These are phyloP conservation scores for Penicillium salamii DNA, from an alignment of 495 filamentous ascomycete species.

Conservation along the genomic window DNA sequence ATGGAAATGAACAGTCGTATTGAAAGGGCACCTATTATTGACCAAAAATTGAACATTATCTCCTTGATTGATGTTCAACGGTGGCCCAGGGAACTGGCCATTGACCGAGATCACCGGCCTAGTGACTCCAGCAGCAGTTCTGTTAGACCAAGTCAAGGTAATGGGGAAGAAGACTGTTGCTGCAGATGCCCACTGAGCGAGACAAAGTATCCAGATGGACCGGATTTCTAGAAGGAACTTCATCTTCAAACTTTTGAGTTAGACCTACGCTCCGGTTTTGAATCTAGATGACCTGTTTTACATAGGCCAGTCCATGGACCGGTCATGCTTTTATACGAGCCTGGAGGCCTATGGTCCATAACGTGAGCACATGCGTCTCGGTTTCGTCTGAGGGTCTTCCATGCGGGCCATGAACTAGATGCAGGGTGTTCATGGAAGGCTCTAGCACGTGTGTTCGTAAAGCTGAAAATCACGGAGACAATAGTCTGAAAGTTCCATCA, in stretches of 20 bases:
- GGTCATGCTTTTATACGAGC: background rate
- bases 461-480: background rate
- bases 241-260: conserved; percentile 3
- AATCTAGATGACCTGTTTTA: background rate
- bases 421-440: background rate
- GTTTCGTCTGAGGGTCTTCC: background rate
- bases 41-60: conserved; percentile 61
- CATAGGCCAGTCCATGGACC: background rate
- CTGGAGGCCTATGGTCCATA: background rate
- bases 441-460: background rate
- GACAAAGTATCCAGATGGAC: conserved; percentile 10
- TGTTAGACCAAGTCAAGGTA: conserved; percentile 30
- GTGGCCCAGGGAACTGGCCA: conserved; percentile 57
- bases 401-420: background rate
- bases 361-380: background rate
- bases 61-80: conserved; percentile 57
- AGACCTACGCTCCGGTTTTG: background rate
- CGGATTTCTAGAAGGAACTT: conserved; percentile 1
- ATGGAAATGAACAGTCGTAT: conserved; percentile 54
- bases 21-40: conserved; percentile 52
- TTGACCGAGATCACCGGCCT: conserved; percentile 57
- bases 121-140: conserved; percentile 26
- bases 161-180: conserved; percentile 31
- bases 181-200: conserved; percentile 15
- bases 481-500: background rate